Conservation (phyloP, 768 basidiomycete species). For the Jaapia argillacea region DNA sequence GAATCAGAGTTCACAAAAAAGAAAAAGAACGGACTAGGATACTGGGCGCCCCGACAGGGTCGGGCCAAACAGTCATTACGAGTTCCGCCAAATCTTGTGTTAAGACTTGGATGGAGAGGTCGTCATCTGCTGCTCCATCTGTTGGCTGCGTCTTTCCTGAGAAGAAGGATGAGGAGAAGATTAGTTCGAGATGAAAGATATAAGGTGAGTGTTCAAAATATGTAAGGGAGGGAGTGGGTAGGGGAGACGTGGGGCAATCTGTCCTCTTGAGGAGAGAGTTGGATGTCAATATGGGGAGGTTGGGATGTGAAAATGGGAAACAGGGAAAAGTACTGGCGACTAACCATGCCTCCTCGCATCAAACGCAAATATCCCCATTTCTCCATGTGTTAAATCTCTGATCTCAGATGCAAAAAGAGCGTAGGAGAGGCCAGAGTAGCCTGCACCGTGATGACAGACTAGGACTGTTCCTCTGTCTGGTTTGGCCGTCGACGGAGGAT, state of each 20-base stretch:
- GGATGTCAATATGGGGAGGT: too few species aligned
- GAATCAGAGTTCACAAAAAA: too few species aligned
- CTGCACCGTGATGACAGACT: conserved; percentile 93
- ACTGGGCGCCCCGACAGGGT: conserved; percentile 51
- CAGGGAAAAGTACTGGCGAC: too few species aligned
- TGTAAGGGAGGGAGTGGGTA: too few species aligned
- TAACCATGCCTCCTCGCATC: conserved; percentile 87
- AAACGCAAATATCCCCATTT: conserved; percentile 71
- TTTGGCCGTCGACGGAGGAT: background rate
- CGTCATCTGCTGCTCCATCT: conserved; percentile 29
- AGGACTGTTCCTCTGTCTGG: conserved; percentile 46
- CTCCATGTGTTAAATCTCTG: conserved; percentile 43
- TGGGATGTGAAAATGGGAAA: too few species aligned
- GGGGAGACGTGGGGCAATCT: too few species aligned
- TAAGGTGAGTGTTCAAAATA: too few species aligned
- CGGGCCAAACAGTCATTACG: conserved; percentile 59
- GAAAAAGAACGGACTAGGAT: conserved; percentile 53
- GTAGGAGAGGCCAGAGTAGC: conserved; percentile 84
- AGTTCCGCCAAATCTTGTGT: conserved; percentile 67
- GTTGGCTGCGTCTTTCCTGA: conserved; percentile 57
- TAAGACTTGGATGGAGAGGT: conserved; percentile 67
- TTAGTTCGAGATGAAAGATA: too few species aligned
- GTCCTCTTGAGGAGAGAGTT: too few species aligned
- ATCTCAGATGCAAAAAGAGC: conserved; percentile 86
- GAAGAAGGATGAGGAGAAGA: background rate